Conservation (phyloP, 140 eudicot species). For the Senecio squalidus region DNA sequence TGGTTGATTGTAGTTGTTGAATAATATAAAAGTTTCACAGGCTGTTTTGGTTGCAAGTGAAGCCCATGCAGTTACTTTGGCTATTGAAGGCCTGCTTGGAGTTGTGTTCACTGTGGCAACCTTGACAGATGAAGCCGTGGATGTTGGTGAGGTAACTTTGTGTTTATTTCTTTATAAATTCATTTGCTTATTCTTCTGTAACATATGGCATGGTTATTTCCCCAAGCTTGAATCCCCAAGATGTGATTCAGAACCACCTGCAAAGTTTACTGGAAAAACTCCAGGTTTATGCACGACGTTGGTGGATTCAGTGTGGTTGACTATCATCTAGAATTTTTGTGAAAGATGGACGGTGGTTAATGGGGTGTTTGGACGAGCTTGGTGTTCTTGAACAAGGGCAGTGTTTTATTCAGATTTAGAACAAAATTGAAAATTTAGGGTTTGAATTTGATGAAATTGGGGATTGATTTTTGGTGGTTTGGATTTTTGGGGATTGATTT, state of each 20-base stretch:
- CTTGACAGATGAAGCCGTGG: conserved; percentile 97
- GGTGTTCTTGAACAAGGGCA: too few species aligned
- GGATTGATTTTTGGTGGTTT: too few species aligned
- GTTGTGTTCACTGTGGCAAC: conserved; percentile 97
- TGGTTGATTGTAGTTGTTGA: too few species aligned
- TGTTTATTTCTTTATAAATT: conserved; percentile 4
- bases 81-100: conserved; percentile 94
- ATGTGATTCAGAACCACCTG: conserved; percentile 60
- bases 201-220: conserved; percentile 15
- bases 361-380: too few species aligned
- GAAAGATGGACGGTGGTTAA: too few species aligned
- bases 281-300: conserved; percentile 66
- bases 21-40: too few species aligned
- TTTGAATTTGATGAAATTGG: too few species aligned
- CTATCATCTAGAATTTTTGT: too few species aligned
- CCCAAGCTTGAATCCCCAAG: conserved; percentile 92
- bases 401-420: too few species aligned
- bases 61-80: conserved; percentile 98
- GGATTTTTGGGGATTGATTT: too few species aligned
- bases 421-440: too few species aligned
- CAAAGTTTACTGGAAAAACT: conserved; percentile 62
- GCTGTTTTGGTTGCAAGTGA: conserved; percentile 99
- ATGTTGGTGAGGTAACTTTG: conserved; percentile 83
- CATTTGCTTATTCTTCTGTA: conserved; percentile 1
- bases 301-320: conserved; percentile 97